These are phyloP conservation scores for Trifolium fragiferum DNA, from an alignment of 306 rosid species.

Conservation along the genomic window DNA sequence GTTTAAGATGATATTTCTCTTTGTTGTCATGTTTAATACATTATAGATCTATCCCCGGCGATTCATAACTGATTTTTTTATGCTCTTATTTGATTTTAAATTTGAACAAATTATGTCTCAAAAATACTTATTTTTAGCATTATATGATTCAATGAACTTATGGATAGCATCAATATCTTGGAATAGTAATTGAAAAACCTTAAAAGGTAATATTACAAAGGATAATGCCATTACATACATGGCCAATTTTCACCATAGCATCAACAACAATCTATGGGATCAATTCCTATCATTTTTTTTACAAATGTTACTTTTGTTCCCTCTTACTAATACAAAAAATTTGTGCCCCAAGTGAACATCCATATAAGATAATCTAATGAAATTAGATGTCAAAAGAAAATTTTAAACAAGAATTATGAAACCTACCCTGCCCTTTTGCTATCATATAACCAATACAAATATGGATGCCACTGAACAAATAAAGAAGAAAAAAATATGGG, in stretches of 20 bases:
- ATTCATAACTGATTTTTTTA: no score
- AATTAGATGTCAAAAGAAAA: slow-evolving; percentile 39
- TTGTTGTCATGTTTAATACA: no score
- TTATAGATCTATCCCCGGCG: no score
- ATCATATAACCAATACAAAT: slow-evolving; percentile 51
- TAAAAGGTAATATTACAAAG: background rate
- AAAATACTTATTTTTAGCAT: no score
- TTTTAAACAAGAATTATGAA: slow-evolving; percentile 41
- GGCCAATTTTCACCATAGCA: slow-evolving; percentile 40
- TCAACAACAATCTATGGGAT: slow-evolving; percentile 49
- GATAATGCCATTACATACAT: slow-evolving; percentile 10
- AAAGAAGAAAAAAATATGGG: background rate
- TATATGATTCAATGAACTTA: background rate
- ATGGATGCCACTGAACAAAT: slow-evolving; percentile 47
- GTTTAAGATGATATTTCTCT: no score
- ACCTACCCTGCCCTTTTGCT: slow-evolving; percentile 56
- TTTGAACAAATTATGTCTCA: no score
- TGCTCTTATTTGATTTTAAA: no score
- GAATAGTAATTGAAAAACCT: no score
- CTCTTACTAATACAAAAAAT: slow-evolving; percentile 48
- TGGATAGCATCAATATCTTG: no score
- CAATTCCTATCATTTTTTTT: slow-evolving; percentile 46
- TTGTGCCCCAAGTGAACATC: slow-evolving; percentile 48
- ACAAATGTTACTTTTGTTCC: slow-evolving; percentile 44
- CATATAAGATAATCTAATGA: slow-evolving; percentile 34